These are phyloP conservation scores for Porodaedalea pini DNA, from an alignment of 1,284 basidiomycete genomes.

Conservation along the genomic window DNA sequence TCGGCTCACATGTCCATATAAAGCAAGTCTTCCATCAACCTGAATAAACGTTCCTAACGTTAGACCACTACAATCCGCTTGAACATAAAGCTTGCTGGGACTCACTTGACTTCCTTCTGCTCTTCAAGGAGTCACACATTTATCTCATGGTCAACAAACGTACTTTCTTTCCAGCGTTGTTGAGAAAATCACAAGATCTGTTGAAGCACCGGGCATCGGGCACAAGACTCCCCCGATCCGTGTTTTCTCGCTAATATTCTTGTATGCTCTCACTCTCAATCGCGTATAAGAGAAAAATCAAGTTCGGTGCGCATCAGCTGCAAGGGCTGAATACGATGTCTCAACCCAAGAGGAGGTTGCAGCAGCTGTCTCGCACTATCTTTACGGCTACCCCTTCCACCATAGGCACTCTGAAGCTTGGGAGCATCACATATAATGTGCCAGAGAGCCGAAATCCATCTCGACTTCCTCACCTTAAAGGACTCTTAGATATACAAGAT, in stretches of 20 bases:
- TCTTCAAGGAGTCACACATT: no score
- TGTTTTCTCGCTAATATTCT: not conserved
- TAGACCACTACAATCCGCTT: no score
- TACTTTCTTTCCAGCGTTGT: no score
- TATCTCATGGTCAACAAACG: no score
- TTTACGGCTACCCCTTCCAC: conserved; percentile 24
- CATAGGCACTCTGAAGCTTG: conserved; percentile 55
- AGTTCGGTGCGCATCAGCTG: no score
- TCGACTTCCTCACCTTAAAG: conserved; percentile 42
- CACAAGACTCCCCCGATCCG: not conserved
- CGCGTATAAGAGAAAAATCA: no score
- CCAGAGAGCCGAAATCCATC: conserved; percentile 44
- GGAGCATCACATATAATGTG: conserved; percentile 54
- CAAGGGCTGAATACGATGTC: conserved; percentile 2
- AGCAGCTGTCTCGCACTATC: conserved; percentile 5
- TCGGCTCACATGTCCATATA: no score
- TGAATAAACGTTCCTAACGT: no score
- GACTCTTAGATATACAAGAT: conserved; percentile 47
- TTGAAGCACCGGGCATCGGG: conserved; percentile 5
- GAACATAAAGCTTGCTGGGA: no score
- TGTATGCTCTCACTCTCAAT: no score
- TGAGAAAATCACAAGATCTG: conserved; percentile 1
- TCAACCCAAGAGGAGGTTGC: conserved; percentile 10
- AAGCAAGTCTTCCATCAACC: no score
- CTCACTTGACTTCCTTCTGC: no score